Evolutionary conservation across 2,329 filamentous ascomycete species (phyloP).

Genomic region (Penicillium capsulatum): DNA sequence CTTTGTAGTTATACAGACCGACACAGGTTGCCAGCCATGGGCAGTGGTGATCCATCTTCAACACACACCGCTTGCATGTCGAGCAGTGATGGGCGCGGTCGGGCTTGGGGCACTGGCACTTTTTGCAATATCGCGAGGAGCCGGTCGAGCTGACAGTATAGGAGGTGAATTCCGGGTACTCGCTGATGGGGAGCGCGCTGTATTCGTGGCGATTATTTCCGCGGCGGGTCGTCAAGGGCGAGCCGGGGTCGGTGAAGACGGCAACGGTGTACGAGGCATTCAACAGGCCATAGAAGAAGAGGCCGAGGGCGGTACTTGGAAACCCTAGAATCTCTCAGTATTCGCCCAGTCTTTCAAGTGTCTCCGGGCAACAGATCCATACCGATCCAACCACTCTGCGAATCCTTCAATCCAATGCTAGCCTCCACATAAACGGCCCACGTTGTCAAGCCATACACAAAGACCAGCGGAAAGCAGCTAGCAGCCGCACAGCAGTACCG

Average conservation of each 20-base stretch:
- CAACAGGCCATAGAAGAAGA: conserved; percentile 70
- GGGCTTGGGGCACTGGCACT: conserved; percentile 90
- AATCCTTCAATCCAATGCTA: conserved; percentile 60
- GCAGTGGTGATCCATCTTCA: conserved; percentile 99
- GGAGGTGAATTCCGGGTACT: conserved; percentile 60
- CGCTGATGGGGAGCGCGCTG: conserved; percentile 72
- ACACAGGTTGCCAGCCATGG: conserved; percentile 97
- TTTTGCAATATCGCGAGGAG: conserved; percentile 88
- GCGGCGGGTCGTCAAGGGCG: conserved; percentile 44
- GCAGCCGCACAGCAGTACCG: conserved; percentile 75
- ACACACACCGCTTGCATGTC: conserved; percentile 84
- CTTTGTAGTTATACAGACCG: conserved; percentile 89
- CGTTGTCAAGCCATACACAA: conserved; percentile 84
- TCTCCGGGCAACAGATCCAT: conserved; percentile 6
- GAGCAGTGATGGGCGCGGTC: conserved; percentile 97
- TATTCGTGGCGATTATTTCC: conserved; percentile 51
- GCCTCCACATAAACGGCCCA: conserved; percentile 91
- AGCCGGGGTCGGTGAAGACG: conserved; percentile 87
- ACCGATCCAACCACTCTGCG: conserved; percentile 48
- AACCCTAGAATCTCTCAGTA: conserved; percentile 24
- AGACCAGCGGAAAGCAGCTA: conserved; percentile 79
- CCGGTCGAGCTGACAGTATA: conserved; percentile 93
- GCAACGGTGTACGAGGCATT: conserved; percentile 89
- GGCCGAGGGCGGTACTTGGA: conserved; percentile 57
- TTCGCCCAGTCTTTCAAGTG: neutral